These are phyloP conservation scores for Yamadazyma insecticola DNA, from an alignment of 805 yeast species.

Conservation along the genomic window DNA sequence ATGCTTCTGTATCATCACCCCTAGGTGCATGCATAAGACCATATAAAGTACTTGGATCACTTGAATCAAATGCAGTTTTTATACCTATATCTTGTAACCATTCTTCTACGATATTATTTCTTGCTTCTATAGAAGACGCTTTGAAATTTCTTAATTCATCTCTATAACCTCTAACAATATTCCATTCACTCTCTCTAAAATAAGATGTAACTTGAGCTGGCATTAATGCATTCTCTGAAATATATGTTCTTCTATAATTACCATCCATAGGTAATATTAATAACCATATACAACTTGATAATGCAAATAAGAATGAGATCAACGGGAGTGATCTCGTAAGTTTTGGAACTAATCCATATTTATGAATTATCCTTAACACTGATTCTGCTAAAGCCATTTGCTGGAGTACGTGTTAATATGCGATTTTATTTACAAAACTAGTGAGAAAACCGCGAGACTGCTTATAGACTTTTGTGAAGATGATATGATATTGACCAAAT, in stretches of 20 bases:
- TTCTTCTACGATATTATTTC: constrained; percentile 43
- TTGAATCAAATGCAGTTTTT: constrained; percentile 40
- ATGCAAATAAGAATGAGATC: constrained; percentile 29
- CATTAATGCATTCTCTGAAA: constrained; percentile 93
- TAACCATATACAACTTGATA: constrained; percentile 41
- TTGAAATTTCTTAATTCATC: constrained; percentile 46
- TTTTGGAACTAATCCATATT: constrained; percentile 36
- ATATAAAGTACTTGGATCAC: constrained; percentile 39
- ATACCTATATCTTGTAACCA: constrained; percentile 74
- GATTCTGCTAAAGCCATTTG: constrained; percentile 44
- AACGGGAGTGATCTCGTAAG: constrained; percentile 27
- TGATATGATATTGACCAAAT: constrained; percentile 6
- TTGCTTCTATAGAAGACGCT: constrained; percentile 18
- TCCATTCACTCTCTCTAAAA: constrained; percentile 94
- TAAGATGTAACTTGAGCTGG: constrained; percentile 94
- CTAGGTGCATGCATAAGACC: constrained; percentile 88
- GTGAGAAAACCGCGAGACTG: too few relatives aligned
- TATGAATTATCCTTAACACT: constrained; percentile 33
- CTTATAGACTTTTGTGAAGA: too few relatives aligned
- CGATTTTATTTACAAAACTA: neutral
- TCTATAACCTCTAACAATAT: constrained; percentile 79
- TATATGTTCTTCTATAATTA: constrained; percentile 75
- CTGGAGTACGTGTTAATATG: too few relatives aligned
- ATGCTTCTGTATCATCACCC: constrained; percentile 94
- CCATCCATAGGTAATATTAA: constrained; percentile 72